A percentile compares a stretch with the other conserved stretches of the same genome.
Evolutionary conservation across 805 yeast species (phyloP).

Genomic region (Nakazawaea wickerhamii): DNA sequence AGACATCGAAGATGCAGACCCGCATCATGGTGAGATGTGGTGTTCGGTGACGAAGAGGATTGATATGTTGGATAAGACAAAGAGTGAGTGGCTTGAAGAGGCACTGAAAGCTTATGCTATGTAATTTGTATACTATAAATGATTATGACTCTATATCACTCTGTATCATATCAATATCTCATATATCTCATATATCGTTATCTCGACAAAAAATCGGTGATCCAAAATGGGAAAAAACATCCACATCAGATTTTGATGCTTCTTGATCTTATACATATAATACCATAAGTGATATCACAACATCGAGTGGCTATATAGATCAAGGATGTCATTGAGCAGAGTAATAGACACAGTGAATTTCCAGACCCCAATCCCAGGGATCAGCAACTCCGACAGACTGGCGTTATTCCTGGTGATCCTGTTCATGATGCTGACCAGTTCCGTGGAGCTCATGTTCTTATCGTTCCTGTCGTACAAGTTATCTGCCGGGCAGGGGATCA

Average conservation of each 20-base stretch:
- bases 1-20: constrained; percentile 40
- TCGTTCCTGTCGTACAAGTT: neutral
- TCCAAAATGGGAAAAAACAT: neutral
- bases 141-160: neutral
- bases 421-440: neutral
- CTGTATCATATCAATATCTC: no score
- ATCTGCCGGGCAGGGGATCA: neutral
- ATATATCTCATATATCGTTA: no score
- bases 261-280: no score
- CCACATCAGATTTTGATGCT: no score
- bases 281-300: neutral
- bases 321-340: neutral
- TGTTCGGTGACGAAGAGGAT: constrained; percentile 42
- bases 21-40: constrained; percentile 64
- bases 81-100: constrained; percentile 34
- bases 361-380: neutral
- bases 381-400: neutral
- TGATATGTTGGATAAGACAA: constrained; percentile 35
- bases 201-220: neutral
- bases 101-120: constrained; percentile 21
- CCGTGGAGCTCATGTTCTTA: neutral
- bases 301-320: neutral
- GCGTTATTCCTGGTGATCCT: neutral
- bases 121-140: constrained; percentile 12
- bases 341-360: neutral